These are phyloP conservation scores for Boechera divaricarpa DNA, from an alignment of 345 rosid genomes.

Conservation along the genomic window DNA sequence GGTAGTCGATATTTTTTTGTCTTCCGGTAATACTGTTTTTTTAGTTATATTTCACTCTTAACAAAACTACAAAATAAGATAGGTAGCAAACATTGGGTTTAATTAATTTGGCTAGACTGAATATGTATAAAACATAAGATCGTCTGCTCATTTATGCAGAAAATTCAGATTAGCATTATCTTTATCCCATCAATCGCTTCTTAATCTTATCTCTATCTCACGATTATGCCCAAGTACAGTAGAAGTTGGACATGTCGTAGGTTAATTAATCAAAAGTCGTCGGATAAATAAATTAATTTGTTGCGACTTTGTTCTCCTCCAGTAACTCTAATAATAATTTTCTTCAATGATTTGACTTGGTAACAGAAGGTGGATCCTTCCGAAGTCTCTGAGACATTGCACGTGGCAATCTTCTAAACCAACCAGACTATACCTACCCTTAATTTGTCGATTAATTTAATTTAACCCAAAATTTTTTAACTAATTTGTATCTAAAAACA, in stretches of 20 bases:
- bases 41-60: no score
- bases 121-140: background rate
- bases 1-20: background rate
- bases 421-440: background rate
- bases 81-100: background rate
- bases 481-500: background rate
- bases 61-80: no score
- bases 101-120: background rate
- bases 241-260: slow-evolving; percentile 4
- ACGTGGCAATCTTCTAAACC: slow-evolving; percentile 18
- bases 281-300: background rate
- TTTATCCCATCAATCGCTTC: background rate
- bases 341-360: slow-evolving; percentile 13
- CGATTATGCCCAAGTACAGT: background rate
- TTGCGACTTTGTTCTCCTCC: slow-evolving; percentile 17
- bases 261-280: background rate
- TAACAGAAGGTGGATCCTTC: slow-evolving; percentile 20
- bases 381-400: slow-evolving; percentile 17
- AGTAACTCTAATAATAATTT: background rate
- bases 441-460: background rate
- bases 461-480: no score
- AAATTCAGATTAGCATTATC: background rate
- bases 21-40: no score
- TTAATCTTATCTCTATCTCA: background rate
- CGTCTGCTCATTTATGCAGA: background rate